A percentile compares a stretch with the other conserved stretches of the same genome.
Evolutionary conservation across 75 land plant species (phyloP).

Genomic region (Selaginella moellendorffii): DNA sequence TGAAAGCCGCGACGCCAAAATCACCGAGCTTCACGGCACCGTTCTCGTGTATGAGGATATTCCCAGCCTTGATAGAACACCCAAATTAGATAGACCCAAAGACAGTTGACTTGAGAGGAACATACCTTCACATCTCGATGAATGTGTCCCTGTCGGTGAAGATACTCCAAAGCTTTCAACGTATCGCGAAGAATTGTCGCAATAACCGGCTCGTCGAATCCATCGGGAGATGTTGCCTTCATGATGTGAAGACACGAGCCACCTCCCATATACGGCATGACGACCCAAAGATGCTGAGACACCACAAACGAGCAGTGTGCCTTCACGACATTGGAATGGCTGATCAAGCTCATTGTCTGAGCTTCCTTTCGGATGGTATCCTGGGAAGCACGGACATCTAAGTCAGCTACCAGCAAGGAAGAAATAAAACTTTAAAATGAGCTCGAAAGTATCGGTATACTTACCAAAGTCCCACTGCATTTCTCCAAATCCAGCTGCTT

Average conservation of each 20-base stretch:
- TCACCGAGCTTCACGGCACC: slow-evolving; percentile 71
- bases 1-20: slow-evolving; percentile 87
- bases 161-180: slow-evolving; percentile 84
- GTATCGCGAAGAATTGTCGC: slow-evolving; percentile 68
- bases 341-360: slow-evolving; percentile 70
- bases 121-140: slow-evolving; percentile 94
- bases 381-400: slow-evolving; percentile 18
- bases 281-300: slow-evolving; percentile 75
- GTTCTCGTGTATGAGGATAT: slow-evolving; percentile 55
- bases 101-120: not conserved
- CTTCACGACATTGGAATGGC: slow-evolving; percentile 62
- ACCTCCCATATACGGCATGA: slow-evolving; percentile 96
- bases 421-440: too few relatives aligned
- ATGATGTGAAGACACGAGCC: slow-evolving; percentile 96
- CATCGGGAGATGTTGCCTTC: slow-evolving; percentile 71
- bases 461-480: slow-evolving; percentile 62
- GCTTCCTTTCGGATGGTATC: slow-evolving; percentile 84
- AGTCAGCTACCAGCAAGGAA: too few relatives aligned
- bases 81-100: not conserved
- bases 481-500: slow-evolving; percentile 67
- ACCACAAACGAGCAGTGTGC: slow-evolving; percentile 77
- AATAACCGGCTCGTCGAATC: slow-evolving; percentile 90
- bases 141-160: slow-evolving; percentile 82
- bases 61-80: slow-evolving; percentile 53
- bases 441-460: slow-evolving; percentile 5